Percentiles rank a stretch among this genome's conserved stretches.
These are phyloP conservation scores for Brassica incana DNA, from an alignment of 345 rosid species.

Conservation along the genomic window DNA sequence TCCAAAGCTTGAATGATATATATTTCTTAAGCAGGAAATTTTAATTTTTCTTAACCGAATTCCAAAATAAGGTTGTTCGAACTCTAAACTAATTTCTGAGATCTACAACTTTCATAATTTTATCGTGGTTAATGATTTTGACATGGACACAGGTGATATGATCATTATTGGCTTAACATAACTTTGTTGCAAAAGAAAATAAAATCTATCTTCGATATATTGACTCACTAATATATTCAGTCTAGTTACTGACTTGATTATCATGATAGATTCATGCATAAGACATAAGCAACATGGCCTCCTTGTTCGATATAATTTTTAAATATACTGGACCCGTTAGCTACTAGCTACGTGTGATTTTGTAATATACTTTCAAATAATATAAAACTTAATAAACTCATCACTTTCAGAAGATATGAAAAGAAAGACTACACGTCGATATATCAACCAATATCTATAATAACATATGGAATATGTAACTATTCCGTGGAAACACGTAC, in stretches of 20 bases:
- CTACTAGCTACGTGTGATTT: constrained; percentile 7
- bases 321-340: constrained; percentile 11
- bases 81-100: not conserved
- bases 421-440: constrained; percentile 29
- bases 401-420: constrained; percentile 13
- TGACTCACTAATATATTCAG: not conserved
- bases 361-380: not conserved
- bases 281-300: constrained; percentile 31
- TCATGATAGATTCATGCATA: constrained; percentile 22
- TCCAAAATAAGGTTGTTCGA: not conserved
- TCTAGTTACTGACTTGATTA: not conserved
- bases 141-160: not conserved
- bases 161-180: not conserved
- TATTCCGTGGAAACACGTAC: constrained; percentile 28
- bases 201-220: not conserved
- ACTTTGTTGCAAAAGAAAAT: not conserved
- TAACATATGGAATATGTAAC: not conserved
- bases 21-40: not conserved
- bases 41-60: not conserved
- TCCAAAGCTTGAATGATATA: not conserved
- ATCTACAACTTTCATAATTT: not conserved
- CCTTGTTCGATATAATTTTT: constrained; percentile 8
- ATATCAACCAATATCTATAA: constrained; percentile 1
- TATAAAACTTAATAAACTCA: constrained; percentile 1
- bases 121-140: not conserved